Conservation (phyloP, 2,329 filamentous ascomycete genomes). For the Calonectria naviculata region DNA sequence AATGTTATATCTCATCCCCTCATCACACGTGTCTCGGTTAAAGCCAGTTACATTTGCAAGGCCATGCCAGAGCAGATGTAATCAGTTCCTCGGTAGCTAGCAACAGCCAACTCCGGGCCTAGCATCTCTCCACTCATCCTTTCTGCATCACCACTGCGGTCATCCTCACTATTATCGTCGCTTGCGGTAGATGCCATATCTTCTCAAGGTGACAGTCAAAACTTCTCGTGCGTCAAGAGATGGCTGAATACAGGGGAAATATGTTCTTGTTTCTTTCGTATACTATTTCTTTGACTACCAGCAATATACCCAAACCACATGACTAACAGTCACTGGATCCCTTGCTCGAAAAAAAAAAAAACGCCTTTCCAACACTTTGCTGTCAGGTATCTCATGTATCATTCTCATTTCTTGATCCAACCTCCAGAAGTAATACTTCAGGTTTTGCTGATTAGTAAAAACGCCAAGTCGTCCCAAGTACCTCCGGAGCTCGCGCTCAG, state of each 20-base stretch:
- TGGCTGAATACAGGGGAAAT: neutral
- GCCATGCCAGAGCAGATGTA: neutral
- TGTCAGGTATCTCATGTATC: conserved; percentile 30
- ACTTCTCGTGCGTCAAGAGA: neutral
- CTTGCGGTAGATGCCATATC: neutral
- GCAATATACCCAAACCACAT: conserved; percentile 34
- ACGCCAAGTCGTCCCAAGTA: conserved; percentile 28
- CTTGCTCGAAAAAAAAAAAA: conserved; percentile 32
- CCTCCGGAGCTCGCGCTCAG: conserved; percentile 37
- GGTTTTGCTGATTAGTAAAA: conserved; percentile 15
- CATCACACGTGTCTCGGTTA: conserved; percentile 7
- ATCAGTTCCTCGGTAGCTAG: neutral
- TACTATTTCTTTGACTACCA: conserved; percentile 18
- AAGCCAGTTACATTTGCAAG: neutral
- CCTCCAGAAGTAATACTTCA: conserved; percentile 19
- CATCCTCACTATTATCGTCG: neutral
- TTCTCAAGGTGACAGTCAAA: neutral
- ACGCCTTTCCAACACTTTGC: conserved; percentile 32
- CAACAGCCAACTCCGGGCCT: neutral
- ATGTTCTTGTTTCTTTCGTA: conserved; percentile 11
- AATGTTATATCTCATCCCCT: neutral
- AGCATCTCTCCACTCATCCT: neutral
- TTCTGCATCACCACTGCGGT: neutral
- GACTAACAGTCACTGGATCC: conserved; percentile 27
- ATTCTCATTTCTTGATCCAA: conserved; percentile 32